Evolutionary conservation across 148 eudicot genomes (phyloP).

Genomic region (Amaranthus cruentus): DNA sequence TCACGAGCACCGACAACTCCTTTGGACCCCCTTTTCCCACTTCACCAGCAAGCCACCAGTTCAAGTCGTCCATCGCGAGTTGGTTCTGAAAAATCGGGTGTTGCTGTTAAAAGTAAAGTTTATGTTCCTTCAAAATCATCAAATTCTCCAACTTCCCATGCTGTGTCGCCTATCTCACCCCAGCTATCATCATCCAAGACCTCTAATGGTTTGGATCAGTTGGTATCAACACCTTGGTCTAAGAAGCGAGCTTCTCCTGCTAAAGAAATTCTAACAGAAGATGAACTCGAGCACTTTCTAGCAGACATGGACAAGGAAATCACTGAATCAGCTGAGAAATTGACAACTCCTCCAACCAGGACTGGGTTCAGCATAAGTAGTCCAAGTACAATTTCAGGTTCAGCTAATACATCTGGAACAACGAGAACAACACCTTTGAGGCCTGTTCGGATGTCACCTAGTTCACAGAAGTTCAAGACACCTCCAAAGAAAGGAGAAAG

Average conservation of each 20-base stretch:
- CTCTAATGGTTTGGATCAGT: slow-evolving; percentile 53
- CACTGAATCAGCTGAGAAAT: slow-evolving; percentile 64
- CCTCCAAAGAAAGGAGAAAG: slow-evolving; percentile 95
- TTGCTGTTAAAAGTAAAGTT: slow-evolving; percentile 45
- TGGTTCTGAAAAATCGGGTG: slow-evolving; percentile 50
- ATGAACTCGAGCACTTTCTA: slow-evolving; percentile 73
- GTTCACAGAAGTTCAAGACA: slow-evolving; percentile 82
- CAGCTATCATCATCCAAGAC: slow-evolving; percentile 47
- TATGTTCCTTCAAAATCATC: slow-evolving; percentile 64
- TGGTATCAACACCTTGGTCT: slow-evolving; percentile 73
- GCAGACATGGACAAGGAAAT: slow-evolving; percentile 79
- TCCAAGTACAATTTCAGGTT: slow-evolving; percentile 53
- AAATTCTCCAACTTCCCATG: slow-evolving; percentile 57
- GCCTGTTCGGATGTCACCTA: slow-evolving; percentile 92
- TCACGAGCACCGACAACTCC: slow-evolving; percentile 35
- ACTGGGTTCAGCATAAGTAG: slow-evolving; percentile 59
- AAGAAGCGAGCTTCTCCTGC: slow-evolving; percentile 57
- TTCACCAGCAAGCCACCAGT: slow-evolving; percentile 51
- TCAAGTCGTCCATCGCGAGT: slow-evolving; percentile 44
- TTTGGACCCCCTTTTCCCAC: slow-evolving; percentile 64
- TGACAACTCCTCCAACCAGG: slow-evolving; percentile 70
- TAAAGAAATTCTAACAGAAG: slow-evolving; percentile 68
- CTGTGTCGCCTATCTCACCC: slow-evolving; percentile 50
- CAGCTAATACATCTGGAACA: slow-evolving; percentile 72
- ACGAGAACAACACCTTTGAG: slow-evolving; percentile 87